Percentiles rank a stretch among this genome's conserved stretches.
Evolutionary conservation across 2,329 filamentous ascomycete genomes (phyloP).

Genomic region (Colletotrichum sp.): DNA sequence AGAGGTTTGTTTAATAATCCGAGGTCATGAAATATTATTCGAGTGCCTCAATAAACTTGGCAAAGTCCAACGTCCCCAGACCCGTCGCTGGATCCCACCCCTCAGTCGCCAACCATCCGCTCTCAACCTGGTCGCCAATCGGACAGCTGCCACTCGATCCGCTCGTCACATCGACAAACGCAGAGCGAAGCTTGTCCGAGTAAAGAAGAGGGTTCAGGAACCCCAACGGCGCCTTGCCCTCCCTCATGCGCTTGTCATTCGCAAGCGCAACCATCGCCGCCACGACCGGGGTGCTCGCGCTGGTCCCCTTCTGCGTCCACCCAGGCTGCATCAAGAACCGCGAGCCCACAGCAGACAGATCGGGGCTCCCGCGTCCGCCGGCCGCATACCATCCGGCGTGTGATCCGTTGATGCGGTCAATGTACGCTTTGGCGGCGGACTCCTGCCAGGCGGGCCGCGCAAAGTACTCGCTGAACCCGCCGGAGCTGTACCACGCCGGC

Average conservation of each 20-base stretch:
- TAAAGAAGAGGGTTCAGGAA: constrained; percentile 50
- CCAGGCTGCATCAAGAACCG: constrained; percentile 47
- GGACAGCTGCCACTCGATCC: background rate
- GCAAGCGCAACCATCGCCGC: constrained; percentile 46
- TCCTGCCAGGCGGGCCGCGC: constrained; percentile 45
- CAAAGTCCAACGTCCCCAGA: background rate
- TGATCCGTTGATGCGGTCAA: constrained; percentile 42
- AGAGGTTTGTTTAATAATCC: accelerated
- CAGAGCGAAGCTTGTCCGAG: constrained; percentile 14
- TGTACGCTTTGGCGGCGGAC: constrained; percentile 38
- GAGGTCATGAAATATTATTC: background rate
- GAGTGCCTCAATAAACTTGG: background rate
- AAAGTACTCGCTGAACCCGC: constrained; percentile 55
- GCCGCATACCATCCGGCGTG: constrained; percentile 50
- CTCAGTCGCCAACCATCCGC: background rate
- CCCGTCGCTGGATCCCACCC: constrained; percentile 1
- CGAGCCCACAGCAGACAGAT: constrained; percentile 52
- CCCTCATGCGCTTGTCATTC: constrained; percentile 44
- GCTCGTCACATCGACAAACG: background rate
- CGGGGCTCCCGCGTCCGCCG: constrained; percentile 49
- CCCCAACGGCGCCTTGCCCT: constrained; percentile 39
- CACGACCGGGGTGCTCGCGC: constrained; percentile 44
- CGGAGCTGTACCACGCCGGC: constrained; percentile 38
- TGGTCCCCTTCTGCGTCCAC: constrained; percentile 28
- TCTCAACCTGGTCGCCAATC: background rate